Conservation (phyloP, 2,329 filamentous ascomycete species). For the Diatrype stigma region DNA sequence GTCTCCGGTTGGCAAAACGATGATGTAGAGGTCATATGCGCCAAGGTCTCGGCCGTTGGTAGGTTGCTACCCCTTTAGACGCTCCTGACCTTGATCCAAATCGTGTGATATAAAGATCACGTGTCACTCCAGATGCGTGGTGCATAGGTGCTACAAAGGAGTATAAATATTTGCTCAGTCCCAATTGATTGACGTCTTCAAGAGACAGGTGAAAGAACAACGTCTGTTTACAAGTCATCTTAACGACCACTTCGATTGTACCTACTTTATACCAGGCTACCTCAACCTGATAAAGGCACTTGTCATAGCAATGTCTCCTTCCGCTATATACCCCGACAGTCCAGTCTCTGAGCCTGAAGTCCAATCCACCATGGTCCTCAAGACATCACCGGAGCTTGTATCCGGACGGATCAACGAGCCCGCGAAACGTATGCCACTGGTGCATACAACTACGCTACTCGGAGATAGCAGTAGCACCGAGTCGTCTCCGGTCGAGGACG, state of each 20-base stretch:
- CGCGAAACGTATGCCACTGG: slow-evolving; percentile 7
- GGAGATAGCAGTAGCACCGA: slow-evolving; percentile 1
- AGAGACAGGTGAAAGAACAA: background rate
- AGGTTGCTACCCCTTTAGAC: background rate
- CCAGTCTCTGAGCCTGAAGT: slow-evolving; percentile 13
- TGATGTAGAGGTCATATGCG: background rate
- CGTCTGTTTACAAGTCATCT: background rate
- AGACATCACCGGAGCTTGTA: slow-evolving; percentile 12
- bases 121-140: background rate
- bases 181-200: background rate
- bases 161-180: background rate
- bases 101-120: background rate
- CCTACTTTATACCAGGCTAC: background rate
- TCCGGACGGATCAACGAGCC: slow-evolving; percentile 12
- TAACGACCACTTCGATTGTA: background rate
- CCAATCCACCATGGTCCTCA: slow-evolving; percentile 13
- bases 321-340: slow-evolving; percentile 6
- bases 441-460: slow-evolving; percentile 4
- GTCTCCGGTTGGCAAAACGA: background rate
- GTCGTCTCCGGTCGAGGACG: background rate
- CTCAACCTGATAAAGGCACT: background rate
- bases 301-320: background rate
- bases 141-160: background rate
- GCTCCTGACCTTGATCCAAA: background rate
- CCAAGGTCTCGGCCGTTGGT: background rate